Evolutionary conservation across 2,329 filamentous ascomycete genomes (phyloP), one percentile per base, ranked within the genome.

Genomic region (Aspergillus sp.): DNA sequence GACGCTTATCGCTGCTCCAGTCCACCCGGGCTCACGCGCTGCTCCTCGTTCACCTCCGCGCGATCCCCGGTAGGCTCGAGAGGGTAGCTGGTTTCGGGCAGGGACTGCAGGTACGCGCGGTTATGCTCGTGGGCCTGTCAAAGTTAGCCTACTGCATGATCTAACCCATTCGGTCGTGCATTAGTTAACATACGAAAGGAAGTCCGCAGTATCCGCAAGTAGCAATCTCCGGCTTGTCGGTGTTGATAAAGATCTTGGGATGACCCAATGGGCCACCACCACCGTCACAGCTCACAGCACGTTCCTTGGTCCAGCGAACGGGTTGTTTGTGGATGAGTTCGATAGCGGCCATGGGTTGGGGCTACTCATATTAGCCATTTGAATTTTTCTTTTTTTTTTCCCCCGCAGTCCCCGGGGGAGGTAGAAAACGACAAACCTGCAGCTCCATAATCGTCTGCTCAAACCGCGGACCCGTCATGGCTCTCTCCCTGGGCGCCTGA

Each of bases 251-350:
- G 72, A 98, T 85, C 63, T 81, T 81, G 43, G 93, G 93, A 69
- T 98, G 93, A 39, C 93, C 93, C 46, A 87, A 74, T 30, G 90
- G 85, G 41, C 91, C 93, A 57, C 90, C 90, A 49, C 91, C 93
- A 48, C 93, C 93, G 62, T 97, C 90, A 66, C 93, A 98, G 40
- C 83, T 82, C 44, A 94, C 91, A 42, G 86, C 71, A 51, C 83
- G 80, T 53, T 87, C 79, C 65, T 95, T 84, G 49, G 84, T 87
- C 91, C 93, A 98, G 68, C 81, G 80, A 33, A 98, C 93, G 19
- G 90, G 91, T 71, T 96, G 86, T 75, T 90, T 84, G 78, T 98
- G 93, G 63, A 97, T 90, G 67, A 98, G 81, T 58, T 94, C 88
- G 63, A 98, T 98, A 52, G 93, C 93, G 30, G 93, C 85, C 63